Evolutionary conservation across 441 rosid species (phyloP), one percentile per base, ranked within the genome.

Genomic region (Hypseocharis bilobata): DNA sequence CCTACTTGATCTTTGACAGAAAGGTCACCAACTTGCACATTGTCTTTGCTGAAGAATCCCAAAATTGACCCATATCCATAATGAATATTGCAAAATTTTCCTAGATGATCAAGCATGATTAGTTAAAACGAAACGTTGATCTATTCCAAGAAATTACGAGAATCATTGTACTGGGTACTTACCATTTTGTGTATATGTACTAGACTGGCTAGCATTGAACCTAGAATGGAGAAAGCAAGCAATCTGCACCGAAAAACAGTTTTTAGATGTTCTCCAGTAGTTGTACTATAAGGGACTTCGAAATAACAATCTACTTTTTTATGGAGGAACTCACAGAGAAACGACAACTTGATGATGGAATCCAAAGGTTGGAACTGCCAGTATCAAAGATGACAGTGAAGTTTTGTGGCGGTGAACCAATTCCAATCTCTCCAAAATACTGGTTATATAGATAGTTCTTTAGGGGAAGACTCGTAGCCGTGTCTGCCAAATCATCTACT

Each of bases 291-390:
- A 32, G 40, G 36, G 36, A 34, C 1, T 30, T 10, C 3, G 52
- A 6, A 40, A 42, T 11, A 42, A 42, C 3, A 6, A 2, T 14
- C 16, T 1, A 36, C 6, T 44, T 2, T 1, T 42, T 13, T 26
- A 32, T 40, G 23, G 59, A 29, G 17, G 3, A 66, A 78, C 91
- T 85, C 73, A 88, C 92, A 13, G 92, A 81, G 34, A 85, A 78
- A 74, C 66, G 77, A 71, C 97, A 90, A 63, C 84, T 83, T 54
- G 86, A 69, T 4, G 95, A 90, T 23, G 97, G 97, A 66, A 90
- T 76, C 97, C 95, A 90, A 40, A 90, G 88, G 63, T 90, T 88
- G 34, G 97, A 90, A 68, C 95, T 90, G 28, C 95, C 97, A 0
- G 97, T 86, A 61, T 88, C 95, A 58, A 90, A 90, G 66, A 86